phyloP scores from a whole-genome alignment of 2,329 filamentous ascomycete species.

The Hypocrella siamensis region DNA sequence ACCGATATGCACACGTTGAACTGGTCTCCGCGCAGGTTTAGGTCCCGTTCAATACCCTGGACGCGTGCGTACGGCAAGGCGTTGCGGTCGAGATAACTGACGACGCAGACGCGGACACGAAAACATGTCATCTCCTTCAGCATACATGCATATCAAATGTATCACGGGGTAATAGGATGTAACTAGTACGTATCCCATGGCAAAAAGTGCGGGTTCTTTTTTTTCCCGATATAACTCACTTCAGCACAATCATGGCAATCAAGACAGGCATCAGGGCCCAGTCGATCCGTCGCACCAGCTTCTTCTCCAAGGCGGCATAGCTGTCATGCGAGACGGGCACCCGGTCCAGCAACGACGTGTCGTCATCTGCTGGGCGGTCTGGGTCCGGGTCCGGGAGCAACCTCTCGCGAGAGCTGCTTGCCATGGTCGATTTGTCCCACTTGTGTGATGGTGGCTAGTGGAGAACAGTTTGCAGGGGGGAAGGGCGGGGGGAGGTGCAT shows the following conservation, averaged over 20 bases:
- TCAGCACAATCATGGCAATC: constrained; percentile 4
- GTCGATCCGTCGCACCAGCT: constrained; percentile 2
- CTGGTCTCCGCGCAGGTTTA: constrained; percentile 1
- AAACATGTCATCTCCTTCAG: background rate
- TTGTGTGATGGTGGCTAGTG: no score
- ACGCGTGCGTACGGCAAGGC: constrained; percentile 3
- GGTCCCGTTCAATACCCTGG: constrained; percentile 3
- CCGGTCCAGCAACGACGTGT: background rate
- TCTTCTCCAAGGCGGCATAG: constrained; percentile 2
- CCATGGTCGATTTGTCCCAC: no score
- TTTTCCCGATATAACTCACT: no score
- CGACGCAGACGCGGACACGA: background rate
- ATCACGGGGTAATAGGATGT: background rate
- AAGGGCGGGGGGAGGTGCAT: no score
- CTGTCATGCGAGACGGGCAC: constrained; percentile 1
- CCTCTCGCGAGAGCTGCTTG: no score
- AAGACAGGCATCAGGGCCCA: constrained; percentile 4
- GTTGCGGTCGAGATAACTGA: constrained; percentile 4
- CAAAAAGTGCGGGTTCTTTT: background rate
- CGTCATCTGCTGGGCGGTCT: no score
- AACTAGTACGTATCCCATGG: background rate
- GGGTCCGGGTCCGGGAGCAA: no score
- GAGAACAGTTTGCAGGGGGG: no score
- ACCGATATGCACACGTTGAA: constrained; percentile 14
- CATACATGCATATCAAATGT: background rate